Percentiles rank a stretch among this genome's conserved stretches.
phyloP scores from a whole-genome alignment of 306 rosid species.

The Lathyrus tuberosus region DNA sequence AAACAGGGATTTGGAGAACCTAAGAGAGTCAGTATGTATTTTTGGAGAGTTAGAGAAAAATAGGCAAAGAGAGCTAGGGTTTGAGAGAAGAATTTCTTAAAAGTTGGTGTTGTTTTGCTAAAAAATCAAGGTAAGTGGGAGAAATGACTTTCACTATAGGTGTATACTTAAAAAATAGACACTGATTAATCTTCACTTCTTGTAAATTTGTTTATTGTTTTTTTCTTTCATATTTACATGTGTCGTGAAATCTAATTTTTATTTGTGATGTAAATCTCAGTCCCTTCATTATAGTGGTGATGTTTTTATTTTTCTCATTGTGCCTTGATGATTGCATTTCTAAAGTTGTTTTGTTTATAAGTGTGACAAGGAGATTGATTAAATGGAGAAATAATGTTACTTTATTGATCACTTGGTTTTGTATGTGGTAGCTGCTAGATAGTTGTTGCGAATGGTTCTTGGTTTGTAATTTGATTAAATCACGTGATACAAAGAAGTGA shows the following conservation, averaged over 20 bases:
- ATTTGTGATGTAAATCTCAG: constrained; percentile 16
- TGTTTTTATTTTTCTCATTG: constrained; percentile 18
- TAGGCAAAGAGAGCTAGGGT: too few relatives aligned
- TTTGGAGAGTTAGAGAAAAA: too few relatives aligned
- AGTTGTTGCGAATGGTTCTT: constrained; percentile 19
- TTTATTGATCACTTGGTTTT: constrained; percentile 28
- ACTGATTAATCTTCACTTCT: constrained; percentile 25
- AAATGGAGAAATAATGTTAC: constrained; percentile 14
- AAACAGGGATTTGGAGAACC: too few relatives aligned
- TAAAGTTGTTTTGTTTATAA: constrained; percentile 24
- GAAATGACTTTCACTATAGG: too few relatives aligned
- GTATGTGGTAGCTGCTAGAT: constrained; percentile 5
- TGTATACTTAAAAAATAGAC: constrained; percentile 31
- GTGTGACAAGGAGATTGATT: neutral
- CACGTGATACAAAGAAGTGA: neutral
- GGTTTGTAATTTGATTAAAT: constrained; percentile 23
- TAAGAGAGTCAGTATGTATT: too few relatives aligned
- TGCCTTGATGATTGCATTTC: constrained; percentile 16
- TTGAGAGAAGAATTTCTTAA: too few relatives aligned
- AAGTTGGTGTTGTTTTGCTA: too few relatives aligned
- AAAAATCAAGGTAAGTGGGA: too few relatives aligned
- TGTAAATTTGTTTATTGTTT: constrained; percentile 18
- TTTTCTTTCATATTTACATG: constrained; percentile 31
- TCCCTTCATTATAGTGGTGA: constrained; percentile 18
- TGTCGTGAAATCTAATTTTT: constrained; percentile 30